Percentiles rank a stretch among this genome's conserved stretches.
phyloP scores from a whole-genome alignment of 2,329 filamentous ascomycete genomes.

The Talaromyces rugulosus region DNA sequence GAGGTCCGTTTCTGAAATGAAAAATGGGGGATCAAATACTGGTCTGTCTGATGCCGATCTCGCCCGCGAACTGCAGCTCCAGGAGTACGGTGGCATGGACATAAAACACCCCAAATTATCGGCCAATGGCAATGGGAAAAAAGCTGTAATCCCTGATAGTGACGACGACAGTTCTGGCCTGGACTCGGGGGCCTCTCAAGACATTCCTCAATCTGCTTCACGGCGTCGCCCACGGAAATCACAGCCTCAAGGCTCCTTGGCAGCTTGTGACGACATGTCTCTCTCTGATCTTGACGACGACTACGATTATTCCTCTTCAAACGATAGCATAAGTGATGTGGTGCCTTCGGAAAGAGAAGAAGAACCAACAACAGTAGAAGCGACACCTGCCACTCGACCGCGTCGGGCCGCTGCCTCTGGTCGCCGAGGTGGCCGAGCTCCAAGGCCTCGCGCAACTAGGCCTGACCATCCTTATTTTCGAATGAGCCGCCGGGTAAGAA shows the following conservation, averaged over 20 bases:
- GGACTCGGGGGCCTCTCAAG: background rate
- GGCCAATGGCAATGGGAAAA: conserved; percentile 12
- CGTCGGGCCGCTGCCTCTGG: background rate
- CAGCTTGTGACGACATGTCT: conserved; percentile 14
- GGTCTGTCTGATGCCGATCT: conserved; percentile 48
- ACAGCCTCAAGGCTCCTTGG: conserved; percentile 1
- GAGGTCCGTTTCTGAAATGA: conserved; percentile 41
- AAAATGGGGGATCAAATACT: conserved; percentile 29
- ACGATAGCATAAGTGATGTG: conserved; percentile 6
- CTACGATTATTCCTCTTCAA: conserved; percentile 18
- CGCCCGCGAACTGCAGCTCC: conserved; percentile 54
- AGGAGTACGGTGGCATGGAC: conserved; percentile 43
- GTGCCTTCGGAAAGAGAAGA: conserved; percentile 1
- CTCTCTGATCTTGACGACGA: conserved; percentile 16
- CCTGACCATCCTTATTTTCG: conserved; percentile 12
- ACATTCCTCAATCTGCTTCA: background rate
- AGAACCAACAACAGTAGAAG: background rate
- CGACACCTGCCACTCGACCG: background rate
- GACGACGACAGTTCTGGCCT: conserved; percentile 10
- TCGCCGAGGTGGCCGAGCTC: background rate
- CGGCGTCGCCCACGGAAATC: conserved; percentile 3
- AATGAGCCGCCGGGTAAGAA: conserved; percentile 28
- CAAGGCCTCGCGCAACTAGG: background rate
- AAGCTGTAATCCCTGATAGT: conserved; percentile 23
- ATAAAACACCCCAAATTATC: conserved; percentile 34